Base-by-base conservation (phyloP, 345 rosid species). In the sweet orange (Citrus sinensis) region DNA sequence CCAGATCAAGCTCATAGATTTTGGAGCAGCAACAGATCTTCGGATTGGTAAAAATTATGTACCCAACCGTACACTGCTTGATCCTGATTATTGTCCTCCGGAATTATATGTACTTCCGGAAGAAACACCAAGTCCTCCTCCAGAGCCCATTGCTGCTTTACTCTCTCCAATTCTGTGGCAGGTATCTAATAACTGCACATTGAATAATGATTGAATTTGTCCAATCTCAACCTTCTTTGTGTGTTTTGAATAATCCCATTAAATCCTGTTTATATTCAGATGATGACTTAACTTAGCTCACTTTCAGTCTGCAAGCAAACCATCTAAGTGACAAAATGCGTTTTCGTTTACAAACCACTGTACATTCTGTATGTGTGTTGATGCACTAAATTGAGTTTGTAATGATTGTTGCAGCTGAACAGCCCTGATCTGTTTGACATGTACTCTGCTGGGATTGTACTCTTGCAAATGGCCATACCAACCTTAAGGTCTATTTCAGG, bases 391-490 rank as follows among this genome's bases (percentile, higher is more conserved):
- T 74, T 54, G 27, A 37, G 69, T 77, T 79, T 42, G 34, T 68
- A 69, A 61, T 76, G 32, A 37, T 74, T 80, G 61, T 78, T 82
- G 84, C 95, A 93, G 97, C 85, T 95, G 76, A 95, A 92, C 87
- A 89, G 96, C 85, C 99, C 99, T 32, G 99, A 95, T 86, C 88
- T 95, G 9, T 95, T 95, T 74, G 99, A 95, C 77, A 90, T 85
- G 91, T 93, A 93, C 72, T 93, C 98, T 9, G 93, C 92, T 59
- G 99, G 99, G 67, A 86, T 95, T 24, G 96, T 95, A 56, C 91
- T 95, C 71, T 77, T 95, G 83, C 99, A 95, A 88, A 95, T 95
- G 98, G 94, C 98, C 6, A 87, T 93, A 79, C 99, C 99, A 7
- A 83, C 76, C 67, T 67, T 95, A 73, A 88, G 99, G 82, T 87